A percentile compares a stretch with the other conserved stretches of the same genome.
Conservation (phyloP, 2,329 filamentous ascomycete species). For the Epichloe typhina region DNA sequence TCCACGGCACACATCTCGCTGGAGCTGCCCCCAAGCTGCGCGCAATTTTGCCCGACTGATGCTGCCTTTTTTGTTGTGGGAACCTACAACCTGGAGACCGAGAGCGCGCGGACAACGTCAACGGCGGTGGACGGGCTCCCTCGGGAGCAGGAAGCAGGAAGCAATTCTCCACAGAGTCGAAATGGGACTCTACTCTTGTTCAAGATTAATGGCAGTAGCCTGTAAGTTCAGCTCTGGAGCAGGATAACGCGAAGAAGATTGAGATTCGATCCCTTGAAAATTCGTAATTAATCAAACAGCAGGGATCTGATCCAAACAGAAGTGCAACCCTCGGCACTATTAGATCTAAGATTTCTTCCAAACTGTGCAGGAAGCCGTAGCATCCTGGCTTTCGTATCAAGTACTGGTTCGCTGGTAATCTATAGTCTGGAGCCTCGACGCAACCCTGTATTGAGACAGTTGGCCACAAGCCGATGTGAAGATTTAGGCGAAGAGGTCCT, state of each 20-base stretch:
- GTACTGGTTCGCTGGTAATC: constrained; percentile 56
- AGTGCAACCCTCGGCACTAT: constrained; percentile 56
- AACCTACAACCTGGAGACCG: constrained; percentile 63
- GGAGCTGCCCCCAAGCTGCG: constrained; percentile 61
- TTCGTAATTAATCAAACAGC: neutral
- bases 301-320: constrained; percentile 37
- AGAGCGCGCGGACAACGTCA: constrained; percentile 14
- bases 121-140: constrained; percentile 9
- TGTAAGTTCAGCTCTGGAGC: constrained; percentile 36
- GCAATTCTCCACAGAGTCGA: constrained; percentile 42
- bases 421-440: constrained; percentile 38
- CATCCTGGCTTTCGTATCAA: constrained; percentile 63
- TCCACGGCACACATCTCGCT: constrained; percentile 39
- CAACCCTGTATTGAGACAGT: constrained; percentile 22
- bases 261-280: neutral
- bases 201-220: constrained; percentile 31
- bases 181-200: constrained; percentile 65
- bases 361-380: constrained; percentile 21
- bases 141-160: constrained; percentile 4
- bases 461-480: constrained; percentile 32
- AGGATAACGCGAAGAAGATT: neutral
- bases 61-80: constrained; percentile 63
- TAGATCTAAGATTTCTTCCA: constrained; percentile 74
- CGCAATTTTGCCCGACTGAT: constrained; percentile 55
- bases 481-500: constrained; percentile 45